A percentile compares a stretch with the other conserved stretches of the same genome.
Conservation (phyloP, 2,329 filamentous ascomycete species). For the Colletotrichum musicola region DNA sequence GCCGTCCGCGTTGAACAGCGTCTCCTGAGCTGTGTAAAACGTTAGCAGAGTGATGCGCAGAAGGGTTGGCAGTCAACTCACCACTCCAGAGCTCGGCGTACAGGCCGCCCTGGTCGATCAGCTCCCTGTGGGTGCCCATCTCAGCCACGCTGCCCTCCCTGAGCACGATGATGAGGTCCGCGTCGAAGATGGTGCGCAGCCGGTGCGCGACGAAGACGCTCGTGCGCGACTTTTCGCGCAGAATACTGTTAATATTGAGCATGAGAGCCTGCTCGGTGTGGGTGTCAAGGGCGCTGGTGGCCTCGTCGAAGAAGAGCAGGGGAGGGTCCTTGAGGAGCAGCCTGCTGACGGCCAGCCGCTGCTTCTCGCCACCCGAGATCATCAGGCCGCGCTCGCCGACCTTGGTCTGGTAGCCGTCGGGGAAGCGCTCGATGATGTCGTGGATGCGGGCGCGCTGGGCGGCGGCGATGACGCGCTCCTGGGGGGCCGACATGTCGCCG, state of each 20-base stretch:
- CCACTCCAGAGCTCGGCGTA: conserved; percentile 94
- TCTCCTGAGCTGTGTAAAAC: conserved; percentile 69
- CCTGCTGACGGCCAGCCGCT: conserved; percentile 86
- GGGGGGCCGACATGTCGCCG: conserved; percentile 81
- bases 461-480: conserved; percentile 80
- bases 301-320: conserved; percentile 94
- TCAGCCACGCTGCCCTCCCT: conserved; percentile 88
- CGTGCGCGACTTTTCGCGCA: conserved; percentile 88
- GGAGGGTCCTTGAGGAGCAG: conserved; percentile 91
- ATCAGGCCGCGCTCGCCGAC: conserved; percentile 96
- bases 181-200: conserved; percentile 92
- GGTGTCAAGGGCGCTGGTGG: conserved; percentile 91
- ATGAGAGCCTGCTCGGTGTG: conserved; percentile 93
- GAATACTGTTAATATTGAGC: conserved; percentile 91
- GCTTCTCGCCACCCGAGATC: conserved; percentile 96
- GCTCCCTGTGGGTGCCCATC: conserved; percentile 85
- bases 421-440: conserved; percentile 82
- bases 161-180: conserved; percentile 92
- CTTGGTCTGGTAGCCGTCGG: conserved; percentile 89
- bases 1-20: conserved; percentile 64
- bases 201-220: conserved; percentile 96
- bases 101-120: conserved; percentile 82
- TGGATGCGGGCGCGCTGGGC: conserved; percentile 88
- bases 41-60: conserved; percentile 34
- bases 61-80: conserved; percentile 58